Percentiles rank a stretch among this genome's conserved stretches.
Evolutionary conservation across 495 filamentous ascomycete species (phyloP).

Genomic region (Astrocystis sublimbata): DNA sequence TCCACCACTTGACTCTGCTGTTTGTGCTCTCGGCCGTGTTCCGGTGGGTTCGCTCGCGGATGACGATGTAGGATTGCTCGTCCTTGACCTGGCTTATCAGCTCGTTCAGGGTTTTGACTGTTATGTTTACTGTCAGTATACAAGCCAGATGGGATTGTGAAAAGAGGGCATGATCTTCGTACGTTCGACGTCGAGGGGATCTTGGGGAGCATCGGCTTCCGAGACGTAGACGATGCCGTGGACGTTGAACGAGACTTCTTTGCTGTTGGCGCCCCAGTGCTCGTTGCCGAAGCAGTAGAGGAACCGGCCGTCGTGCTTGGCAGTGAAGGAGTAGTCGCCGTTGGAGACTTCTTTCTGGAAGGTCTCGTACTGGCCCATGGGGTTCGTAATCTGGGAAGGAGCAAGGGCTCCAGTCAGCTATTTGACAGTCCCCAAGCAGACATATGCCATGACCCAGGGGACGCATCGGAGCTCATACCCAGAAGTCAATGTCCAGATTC

Average conservation of each 20-base stretch:
- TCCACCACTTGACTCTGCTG: constrained; percentile 98
- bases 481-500: constrained; percentile 96
- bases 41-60: constrained; percentile 91
- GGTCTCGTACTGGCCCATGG: constrained; percentile 68
- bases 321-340: constrained; percentile 91
- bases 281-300: constrained; percentile 99
- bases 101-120: constrained; percentile 84
- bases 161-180: constrained; percentile 20
- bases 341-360: constrained; percentile 77
- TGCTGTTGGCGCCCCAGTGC: constrained; percentile 85
- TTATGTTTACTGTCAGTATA: background rate
- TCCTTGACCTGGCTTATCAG: constrained; percentile 89
- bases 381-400: constrained; percentile 83
- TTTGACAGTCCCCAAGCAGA: background rate
- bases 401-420: constrained; percentile 20
- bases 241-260: constrained; percentile 98
- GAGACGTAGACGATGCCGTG: constrained; percentile 98
- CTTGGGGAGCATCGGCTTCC: constrained; percentile 77
- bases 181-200: constrained; percentile 91
- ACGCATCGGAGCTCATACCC: constrained; percentile 69
- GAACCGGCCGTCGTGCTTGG: constrained; percentile 82
- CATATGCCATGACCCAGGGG: background rate
- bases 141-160: background rate
- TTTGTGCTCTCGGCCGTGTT: constrained; percentile 99
- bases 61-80: constrained; percentile 95